Conservation (phyloP, 2,329 filamentous ascomycete species). For the Sclerotinia nivalis region DNA sequence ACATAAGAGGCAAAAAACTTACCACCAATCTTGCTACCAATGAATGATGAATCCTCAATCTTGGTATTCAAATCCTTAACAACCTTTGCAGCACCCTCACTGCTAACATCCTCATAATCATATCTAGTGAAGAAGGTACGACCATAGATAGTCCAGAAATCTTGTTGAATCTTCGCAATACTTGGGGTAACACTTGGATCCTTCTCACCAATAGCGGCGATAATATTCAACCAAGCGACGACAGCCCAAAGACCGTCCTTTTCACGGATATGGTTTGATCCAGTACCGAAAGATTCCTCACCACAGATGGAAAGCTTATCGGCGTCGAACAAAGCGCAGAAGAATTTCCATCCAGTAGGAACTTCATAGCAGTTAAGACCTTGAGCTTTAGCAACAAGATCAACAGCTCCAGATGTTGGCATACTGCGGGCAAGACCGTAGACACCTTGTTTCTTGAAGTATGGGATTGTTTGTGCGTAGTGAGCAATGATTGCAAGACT, state of each 20-base stretch:
- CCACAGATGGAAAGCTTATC: slow-evolving; percentile 98
- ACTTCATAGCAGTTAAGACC: slow-evolving; percentile 92
- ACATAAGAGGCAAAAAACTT: slow-evolving; percentile 32
- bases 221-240: slow-evolving; percentile 97
- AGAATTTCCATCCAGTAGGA: slow-evolving; percentile 98
- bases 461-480: slow-evolving; percentile 93
- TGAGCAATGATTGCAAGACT: slow-evolving; percentile 97
- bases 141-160: slow-evolving; percentile 96
- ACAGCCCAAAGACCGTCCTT: slow-evolving; percentile 99
- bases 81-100: slow-evolving; percentile 86
- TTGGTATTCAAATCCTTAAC: slow-evolving; percentile 77
- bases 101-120: slow-evolving; percentile 95
- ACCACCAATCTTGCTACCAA: slow-evolving; percentile 80
- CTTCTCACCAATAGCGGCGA: slow-evolving; percentile 86
- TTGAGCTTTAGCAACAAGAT: slow-evolving; percentile 94
- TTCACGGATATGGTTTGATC: slow-evolving; percentile 97
- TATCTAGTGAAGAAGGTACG: slow-evolving; percentile 99
- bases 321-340: slow-evolving; percentile 92
- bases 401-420: slow-evolving; percentile 94
- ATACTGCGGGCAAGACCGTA: slow-evolving; percentile 95
- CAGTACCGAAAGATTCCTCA: slow-evolving; percentile 97
- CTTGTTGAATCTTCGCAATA: slow-evolving; percentile 93
- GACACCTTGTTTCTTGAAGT: slow-evolving; percentile 97
- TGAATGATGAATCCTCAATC: slow-evolving; percentile 71
- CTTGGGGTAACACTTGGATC: slow-evolving; percentile 78